phyloP scores from a whole-genome alignment of 2,329 filamentous ascomycete genomes.

The Arthrobotrys iridis region DNA sequence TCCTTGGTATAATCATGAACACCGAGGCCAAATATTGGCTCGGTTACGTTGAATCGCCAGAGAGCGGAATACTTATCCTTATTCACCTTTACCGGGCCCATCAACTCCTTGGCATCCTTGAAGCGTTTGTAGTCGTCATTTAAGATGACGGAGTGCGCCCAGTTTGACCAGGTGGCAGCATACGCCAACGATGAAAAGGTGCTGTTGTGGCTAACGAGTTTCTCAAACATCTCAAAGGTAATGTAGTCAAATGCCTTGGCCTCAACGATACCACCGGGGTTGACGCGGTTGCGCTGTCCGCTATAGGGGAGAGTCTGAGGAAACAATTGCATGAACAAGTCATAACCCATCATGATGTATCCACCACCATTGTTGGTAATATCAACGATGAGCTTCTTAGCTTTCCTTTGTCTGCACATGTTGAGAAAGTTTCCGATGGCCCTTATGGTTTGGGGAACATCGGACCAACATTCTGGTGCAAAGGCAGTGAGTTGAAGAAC shows the following conservation, averaged over 20 bases:
- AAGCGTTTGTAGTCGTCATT: constrained; percentile 61
- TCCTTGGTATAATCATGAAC: constrained; percentile 66
- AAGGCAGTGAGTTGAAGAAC: constrained; percentile 46
- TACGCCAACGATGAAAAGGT: constrained; percentile 59
- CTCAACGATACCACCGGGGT: constrained; percentile 63
- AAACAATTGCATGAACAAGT: constrained; percentile 67
- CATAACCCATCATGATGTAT: constrained; percentile 70
- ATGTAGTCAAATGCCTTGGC: constrained; percentile 65
- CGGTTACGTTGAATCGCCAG: constrained; percentile 61
- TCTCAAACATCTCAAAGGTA: constrained; percentile 65
- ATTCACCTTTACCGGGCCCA: constrained; percentile 63
- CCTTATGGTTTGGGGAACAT: constrained; percentile 36
- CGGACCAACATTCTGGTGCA: constrained; percentile 37
- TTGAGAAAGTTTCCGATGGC: constrained; percentile 42
- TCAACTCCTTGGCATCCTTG: constrained; percentile 67
- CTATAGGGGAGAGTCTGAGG: background rate
- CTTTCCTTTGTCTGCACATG: constrained; percentile 64
- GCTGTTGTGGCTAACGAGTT: constrained; percentile 61
- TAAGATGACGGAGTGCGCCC: constrained; percentile 60
- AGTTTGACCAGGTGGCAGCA: constrained; percentile 64
- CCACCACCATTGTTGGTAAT: constrained; percentile 70
- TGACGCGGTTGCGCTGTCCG: constrained; percentile 56
- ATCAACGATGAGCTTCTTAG: constrained; percentile 71
- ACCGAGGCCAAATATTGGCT: constrained; percentile 65
- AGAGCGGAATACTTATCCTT: constrained; percentile 65